phyloP scores from a whole-genome alignment of 352 stramenopile species.

The Phytophthora lateralis region DNA sequence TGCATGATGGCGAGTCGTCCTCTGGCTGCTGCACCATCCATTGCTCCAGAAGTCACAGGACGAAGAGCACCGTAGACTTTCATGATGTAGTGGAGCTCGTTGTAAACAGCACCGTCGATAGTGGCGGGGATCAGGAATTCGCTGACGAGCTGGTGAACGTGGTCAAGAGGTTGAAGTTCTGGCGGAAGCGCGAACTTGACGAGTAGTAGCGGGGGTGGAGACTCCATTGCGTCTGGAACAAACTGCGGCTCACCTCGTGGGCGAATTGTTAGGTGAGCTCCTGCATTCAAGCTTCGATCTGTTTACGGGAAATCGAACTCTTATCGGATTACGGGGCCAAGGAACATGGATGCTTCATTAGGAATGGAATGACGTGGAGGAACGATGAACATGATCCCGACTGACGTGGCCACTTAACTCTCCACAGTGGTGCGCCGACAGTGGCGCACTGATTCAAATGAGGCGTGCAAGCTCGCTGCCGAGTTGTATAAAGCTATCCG shows the following conservation, averaged over 20 bases:
- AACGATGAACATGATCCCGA: too few relatives aligned
- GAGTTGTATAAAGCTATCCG: too few relatives aligned
- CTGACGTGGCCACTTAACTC: too few relatives aligned
- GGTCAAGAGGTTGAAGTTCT: background rate
- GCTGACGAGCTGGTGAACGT: slow-evolving; percentile 3
- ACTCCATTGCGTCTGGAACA: background rate
- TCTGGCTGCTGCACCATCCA: slow-evolving; percentile 13
- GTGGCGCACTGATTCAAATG: too few relatives aligned
- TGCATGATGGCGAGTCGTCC: slow-evolving; percentile 9
- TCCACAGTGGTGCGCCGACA: too few relatives aligned
- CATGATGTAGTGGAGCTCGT: background rate
- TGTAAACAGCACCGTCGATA: slow-evolving; percentile 11
- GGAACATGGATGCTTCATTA: background rate
- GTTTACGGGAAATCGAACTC: background rate
- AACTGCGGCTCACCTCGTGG: background rate
- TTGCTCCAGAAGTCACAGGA: slow-evolving; percentile 12
- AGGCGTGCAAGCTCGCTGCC: too few relatives aligned
- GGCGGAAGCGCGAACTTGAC: background rate
- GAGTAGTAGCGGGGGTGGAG: background rate
- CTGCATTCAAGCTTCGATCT: background rate
- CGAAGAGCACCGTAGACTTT: slow-evolving; percentile 2
- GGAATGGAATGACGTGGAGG: too few relatives aligned
- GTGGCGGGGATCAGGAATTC: slow-evolving; percentile 4
- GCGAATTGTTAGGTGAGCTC: background rate
- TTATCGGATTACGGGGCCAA: too few relatives aligned